Evolutionary conservation across 1,284 basidiomycete species (phyloP), one percentile per base, ranked within the genome.

Genomic region (Ustilago shanxiensis): DNA sequence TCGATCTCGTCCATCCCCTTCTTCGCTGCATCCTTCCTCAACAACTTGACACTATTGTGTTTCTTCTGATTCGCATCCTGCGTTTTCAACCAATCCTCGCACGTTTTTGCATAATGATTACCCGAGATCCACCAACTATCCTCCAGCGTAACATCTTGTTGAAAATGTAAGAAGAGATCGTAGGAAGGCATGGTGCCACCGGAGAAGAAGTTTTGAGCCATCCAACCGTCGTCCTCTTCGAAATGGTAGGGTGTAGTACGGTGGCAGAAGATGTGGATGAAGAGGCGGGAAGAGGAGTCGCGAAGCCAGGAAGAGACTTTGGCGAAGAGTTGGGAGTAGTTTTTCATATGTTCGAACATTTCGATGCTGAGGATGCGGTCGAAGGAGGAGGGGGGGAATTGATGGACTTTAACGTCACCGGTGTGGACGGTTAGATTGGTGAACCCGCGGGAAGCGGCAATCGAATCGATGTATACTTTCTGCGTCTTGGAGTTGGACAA

Each of bases 221-320:
- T 81, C 90, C 92, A 93, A 91, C 92, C 92, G 77, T 92, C 92
- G 54, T 88, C 88, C 58, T 91, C 89, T 66, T 91, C 90, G 73
- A 93, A 93, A 77, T 93, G 91, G 80, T 93, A 93, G 2, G 92
- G 81, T 2, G 75, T 81, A 16, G 77, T 79, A 18, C 73, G 68
- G 83, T 93, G 92, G 82, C 92, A 92, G 86, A 93, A 93, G 52
- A 93, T 90, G 82, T 93, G 92, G 33, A 92, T 89, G 85, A 93
- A 93, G 28, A 93, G 87, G 0, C 91, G 85, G 0, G 90, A 88
- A 24, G 89, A 87, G 18, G 82, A 77, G 11, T 85, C 79, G 13
- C 86, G 85, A 22, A 93, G 88, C 92, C 92, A 93, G 10, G 89
- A 89, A 0, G 91, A 89, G 26, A 93, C 86, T 80, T 93, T 93